These are phyloP conservation scores for Mycena floridula DNA, from an alignment of 768 basidiomycete species.

Conservation along the genomic window DNA sequence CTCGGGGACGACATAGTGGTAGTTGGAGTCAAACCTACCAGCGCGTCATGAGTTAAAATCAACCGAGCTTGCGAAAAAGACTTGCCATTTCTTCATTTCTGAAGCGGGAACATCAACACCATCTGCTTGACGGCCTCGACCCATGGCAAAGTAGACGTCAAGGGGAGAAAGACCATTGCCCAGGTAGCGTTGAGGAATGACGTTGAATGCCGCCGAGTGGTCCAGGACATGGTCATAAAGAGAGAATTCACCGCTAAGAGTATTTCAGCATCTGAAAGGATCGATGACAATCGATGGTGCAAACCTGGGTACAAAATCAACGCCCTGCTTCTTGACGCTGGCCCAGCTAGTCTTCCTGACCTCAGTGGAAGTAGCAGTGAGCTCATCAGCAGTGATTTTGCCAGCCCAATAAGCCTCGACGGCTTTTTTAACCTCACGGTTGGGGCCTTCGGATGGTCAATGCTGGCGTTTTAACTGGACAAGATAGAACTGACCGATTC, in stretches of 20 bases:
- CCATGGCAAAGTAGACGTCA: constrained; percentile 98
- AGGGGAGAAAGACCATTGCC: constrained; percentile 81
- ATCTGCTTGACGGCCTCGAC: constrained; percentile 92
- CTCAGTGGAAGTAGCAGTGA: constrained; percentile 81
- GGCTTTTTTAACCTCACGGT: constrained; percentile 96
- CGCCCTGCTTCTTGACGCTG: constrained; percentile 75
- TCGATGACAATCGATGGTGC: constrained; percentile 16
- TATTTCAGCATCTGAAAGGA: neutral
- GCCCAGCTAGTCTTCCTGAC: constrained; percentile 89
- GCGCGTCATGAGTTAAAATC: constrained; percentile 1
- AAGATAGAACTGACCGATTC: constrained; percentile 51
- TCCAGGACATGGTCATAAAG: constrained; percentile 99
- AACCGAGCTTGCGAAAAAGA: constrained; percentile 9
- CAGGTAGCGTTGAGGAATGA: constrained; percentile 90
- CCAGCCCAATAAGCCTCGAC: constrained; percentile 98
- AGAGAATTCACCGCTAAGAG: constrained; percentile 87
- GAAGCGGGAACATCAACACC: constrained; percentile 95
- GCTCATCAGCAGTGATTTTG: constrained; percentile 82
- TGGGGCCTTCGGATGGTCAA: constrained; percentile 45
- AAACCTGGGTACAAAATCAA: constrained; percentile 89
- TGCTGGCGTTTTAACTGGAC: neutral
- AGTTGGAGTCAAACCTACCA: constrained; percentile 93
- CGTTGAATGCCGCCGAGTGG: constrained; percentile 94
- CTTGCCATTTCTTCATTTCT: constrained; percentile 99
- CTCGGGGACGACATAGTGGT: constrained; percentile 98